phyloP scores from a whole-genome alignment of 176 grass and related monocot genomes.

The Musa schizocarpa region DNA sequence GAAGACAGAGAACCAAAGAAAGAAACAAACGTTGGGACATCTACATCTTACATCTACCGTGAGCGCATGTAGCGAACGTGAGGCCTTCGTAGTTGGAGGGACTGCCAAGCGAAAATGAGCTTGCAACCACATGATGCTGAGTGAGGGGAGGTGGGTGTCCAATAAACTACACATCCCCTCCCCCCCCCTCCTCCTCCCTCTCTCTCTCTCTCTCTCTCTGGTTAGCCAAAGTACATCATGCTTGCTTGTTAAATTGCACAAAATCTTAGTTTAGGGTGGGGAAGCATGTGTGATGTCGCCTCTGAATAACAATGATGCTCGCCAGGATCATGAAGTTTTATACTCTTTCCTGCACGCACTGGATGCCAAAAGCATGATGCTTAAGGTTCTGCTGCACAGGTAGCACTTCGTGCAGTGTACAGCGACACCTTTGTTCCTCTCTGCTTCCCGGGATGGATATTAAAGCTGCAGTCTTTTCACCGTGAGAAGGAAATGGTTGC shows the following conservation, averaged over 20 bases:
- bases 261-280: neutral
- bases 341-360: too few species aligned
- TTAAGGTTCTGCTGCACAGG: neutral
- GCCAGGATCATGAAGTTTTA: neutral
- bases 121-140: slow-evolving; percentile 16
- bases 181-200: too few species aligned
- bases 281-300: neutral
- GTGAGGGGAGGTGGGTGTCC: neutral
- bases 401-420: neutral
- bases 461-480: too few species aligned
- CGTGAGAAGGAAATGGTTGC: too few species aligned
- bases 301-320: neutral
- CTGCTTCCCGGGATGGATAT: neutral
- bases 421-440: neutral
- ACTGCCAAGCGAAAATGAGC: slow-evolving; percentile 16
- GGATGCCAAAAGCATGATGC: neutral
- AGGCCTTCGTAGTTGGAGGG: neutral
- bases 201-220: too few species aligned
- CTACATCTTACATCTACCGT: neutral
- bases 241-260: neutral
- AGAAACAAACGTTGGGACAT: neutral
- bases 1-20: neutral
- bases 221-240: too few species aligned
- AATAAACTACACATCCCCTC: too few species aligned
- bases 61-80: neutral